These are phyloP conservation scores for Hypoxylon sp. DNA, from an alignment of 2,329 filamentous ascomycete species.

Conservation along the genomic window DNA sequence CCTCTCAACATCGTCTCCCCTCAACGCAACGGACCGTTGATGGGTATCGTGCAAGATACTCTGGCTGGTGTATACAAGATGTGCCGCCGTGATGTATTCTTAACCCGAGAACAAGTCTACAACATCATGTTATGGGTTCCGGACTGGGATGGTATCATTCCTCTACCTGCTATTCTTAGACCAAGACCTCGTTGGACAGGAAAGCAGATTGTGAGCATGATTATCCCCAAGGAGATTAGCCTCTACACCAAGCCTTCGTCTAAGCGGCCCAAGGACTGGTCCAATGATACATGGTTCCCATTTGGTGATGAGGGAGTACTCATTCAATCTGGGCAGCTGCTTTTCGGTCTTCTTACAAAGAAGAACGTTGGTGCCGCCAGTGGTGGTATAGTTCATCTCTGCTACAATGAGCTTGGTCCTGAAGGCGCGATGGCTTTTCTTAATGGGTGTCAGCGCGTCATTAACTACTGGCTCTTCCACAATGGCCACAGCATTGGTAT, in stretches of 20 bases:
- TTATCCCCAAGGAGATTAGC: constrained; percentile 89
- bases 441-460: constrained; percentile 93
- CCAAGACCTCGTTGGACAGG: constrained; percentile 95
- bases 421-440: constrained; percentile 93
- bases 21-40: constrained; percentile 94
- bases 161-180: constrained; percentile 93
- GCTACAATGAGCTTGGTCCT: constrained; percentile 94
- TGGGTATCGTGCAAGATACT: constrained; percentile 99
- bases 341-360: constrained; percentile 93
- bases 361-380: constrained; percentile 92
- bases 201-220: constrained; percentile 96
- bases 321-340: constrained; percentile 87
- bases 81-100: constrained; percentile 90
- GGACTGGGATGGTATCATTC: constrained; percentile 96
- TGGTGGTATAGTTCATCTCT: constrained; percentile 93
- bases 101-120: constrained; percentile 93
- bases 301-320: constrained; percentile 83
- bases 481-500: constrained; percentile 98
- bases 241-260: constrained; percentile 75
- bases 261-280: neutral
- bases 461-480: constrained; percentile 97
- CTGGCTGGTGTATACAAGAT: constrained; percentile 98
- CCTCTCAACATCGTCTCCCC: constrained; percentile 98
- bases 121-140: constrained; percentile 98
- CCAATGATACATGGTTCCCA: constrained; percentile 63